These are phyloP conservation scores for Curvularia sp. DNA, from an alignment of 2,329 filamentous ascomycete species.

Conservation along the genomic window DNA sequence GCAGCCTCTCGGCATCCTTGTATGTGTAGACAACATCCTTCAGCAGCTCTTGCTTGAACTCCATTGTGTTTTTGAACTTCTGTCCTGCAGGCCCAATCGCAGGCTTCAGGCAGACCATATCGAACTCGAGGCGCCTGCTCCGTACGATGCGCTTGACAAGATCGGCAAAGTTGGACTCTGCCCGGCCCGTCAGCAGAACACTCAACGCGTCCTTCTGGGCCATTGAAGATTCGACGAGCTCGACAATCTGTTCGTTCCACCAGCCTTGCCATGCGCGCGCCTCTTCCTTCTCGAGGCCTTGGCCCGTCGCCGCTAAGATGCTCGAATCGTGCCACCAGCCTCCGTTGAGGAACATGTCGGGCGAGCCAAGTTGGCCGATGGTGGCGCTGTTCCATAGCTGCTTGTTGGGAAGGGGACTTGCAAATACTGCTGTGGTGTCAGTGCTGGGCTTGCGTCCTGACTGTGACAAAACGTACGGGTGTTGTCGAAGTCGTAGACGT, in stretches of 20 bases:
- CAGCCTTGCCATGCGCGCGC: constrained; percentile 84
- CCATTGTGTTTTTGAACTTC: constrained; percentile 81
- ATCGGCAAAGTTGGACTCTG: constrained; percentile 77
- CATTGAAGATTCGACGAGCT: constrained; percentile 81
- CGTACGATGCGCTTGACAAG: constrained; percentile 81
- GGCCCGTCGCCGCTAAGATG: constrained; percentile 85
- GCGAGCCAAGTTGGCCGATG: constrained; percentile 76
- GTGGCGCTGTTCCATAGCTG: constrained; percentile 84
- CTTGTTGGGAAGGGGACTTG: constrained; percentile 86
- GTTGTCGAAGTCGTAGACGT: constrained; percentile 98
- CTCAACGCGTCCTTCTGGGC: constrained; percentile 83
- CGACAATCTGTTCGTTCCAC: constrained; percentile 92
- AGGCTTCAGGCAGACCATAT: constrained; percentile 88
- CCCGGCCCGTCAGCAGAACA: constrained; percentile 86
- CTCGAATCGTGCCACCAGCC: constrained; percentile 97
- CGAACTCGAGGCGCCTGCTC: constrained; percentile 82
- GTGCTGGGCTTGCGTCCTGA: constrained; percentile 1
- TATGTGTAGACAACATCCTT: constrained; percentile 86
- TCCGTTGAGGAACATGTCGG: constrained; percentile 79
- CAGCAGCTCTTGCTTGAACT: constrained; percentile 89
- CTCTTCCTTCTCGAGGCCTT: constrained; percentile 83
- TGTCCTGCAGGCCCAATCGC: constrained; percentile 80
- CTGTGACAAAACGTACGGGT: constrained; percentile 67
- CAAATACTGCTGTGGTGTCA: constrained; percentile 70
- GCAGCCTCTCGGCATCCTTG: constrained; percentile 79